Conservation (phyloP, 2,329 filamentous ascomycete genomes). For the Aureobasidium sp. region DNA sequence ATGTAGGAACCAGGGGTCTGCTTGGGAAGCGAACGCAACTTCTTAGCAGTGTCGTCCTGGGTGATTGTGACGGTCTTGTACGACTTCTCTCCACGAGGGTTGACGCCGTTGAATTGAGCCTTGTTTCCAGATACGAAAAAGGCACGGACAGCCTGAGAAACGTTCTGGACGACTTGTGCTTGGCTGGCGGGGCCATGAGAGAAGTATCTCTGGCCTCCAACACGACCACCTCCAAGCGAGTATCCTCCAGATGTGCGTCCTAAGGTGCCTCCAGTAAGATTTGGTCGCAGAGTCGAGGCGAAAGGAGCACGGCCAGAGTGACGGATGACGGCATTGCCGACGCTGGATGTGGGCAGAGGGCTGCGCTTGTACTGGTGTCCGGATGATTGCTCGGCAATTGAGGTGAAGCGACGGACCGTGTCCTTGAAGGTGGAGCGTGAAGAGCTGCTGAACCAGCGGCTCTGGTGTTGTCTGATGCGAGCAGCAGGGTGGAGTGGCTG, state of each 20-base stretch:
- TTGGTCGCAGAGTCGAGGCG: conserved; percentile 80
- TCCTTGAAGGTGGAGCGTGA: conserved; percentile 37
- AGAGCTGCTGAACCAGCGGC: conserved; percentile 55
- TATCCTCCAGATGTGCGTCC: conserved; percentile 89
- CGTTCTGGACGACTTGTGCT: conserved; percentile 87
- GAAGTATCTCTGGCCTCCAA: conserved; percentile 75
- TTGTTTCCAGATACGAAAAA: conserved; percentile 91
- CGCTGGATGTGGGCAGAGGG: conserved; percentile 47
- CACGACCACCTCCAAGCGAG: conserved; percentile 56
- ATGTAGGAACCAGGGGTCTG: conserved; percentile 69
- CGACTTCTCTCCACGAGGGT: conserved; percentile 64
- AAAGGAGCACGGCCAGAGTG: conserved; percentile 76
- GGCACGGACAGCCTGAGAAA: conserved; percentile 85
- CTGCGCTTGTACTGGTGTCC: conserved; percentile 41
- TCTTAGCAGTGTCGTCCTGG: conserved; percentile 65
- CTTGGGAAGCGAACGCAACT: conserved; percentile 54
- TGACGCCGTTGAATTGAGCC: conserved; percentile 74
- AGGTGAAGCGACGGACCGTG: conserved; percentile 47
- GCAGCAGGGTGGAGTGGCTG: conserved; percentile 57
- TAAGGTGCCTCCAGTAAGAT: conserved; percentile 80
- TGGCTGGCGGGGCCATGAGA: conserved; percentile 79
- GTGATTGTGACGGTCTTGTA: conserved; percentile 71
- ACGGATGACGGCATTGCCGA: conserved; percentile 51
- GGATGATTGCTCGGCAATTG: conserved; percentile 30
- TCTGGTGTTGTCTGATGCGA: conserved; percentile 57